These are phyloP conservation scores for Fusarium sp. DNA, from an alignment of 2,329 filamentous ascomycete species.

Conservation along the genomic window DNA sequence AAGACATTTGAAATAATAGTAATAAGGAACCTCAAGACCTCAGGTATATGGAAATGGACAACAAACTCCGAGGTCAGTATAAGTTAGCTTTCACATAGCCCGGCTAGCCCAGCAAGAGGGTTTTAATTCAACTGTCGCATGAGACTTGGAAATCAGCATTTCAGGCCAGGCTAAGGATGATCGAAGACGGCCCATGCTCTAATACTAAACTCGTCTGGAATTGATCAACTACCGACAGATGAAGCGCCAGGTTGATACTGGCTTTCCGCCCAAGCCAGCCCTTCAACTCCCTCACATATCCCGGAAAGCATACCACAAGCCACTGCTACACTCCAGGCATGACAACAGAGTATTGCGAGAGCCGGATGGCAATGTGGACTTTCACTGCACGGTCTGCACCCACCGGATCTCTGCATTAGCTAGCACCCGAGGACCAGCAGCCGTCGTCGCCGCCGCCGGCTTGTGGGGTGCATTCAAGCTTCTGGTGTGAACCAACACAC, in stretches of 20 bases:
- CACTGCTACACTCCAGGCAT: background rate
- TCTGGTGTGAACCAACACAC: conserved; percentile 27
- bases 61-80: background rate
- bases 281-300: too few relatives aligned
- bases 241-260: conserved; percentile 2
- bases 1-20: conserved; percentile 3
- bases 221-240: conserved; percentile 22
- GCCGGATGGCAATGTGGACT: background rate
- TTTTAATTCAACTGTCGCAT: background rate
- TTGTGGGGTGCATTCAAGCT: conserved; percentile 38
- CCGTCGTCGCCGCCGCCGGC: conserved; percentile 19
- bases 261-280: conserved; percentile 8
- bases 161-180: background rate
- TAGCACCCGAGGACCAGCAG: conserved; percentile 22
- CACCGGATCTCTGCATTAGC: conserved; percentile 32
- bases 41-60: conserved; percentile 4
- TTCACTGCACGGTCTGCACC: background rate
- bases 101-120: background rate
- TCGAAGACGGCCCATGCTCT: background rate
- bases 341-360: background rate
- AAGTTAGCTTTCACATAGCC: conserved; percentile 3
- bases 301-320: conserved; percentile 2
- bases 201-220: background rate
- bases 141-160: background rate
- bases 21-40: conserved; percentile 10